Evolutionary conservation across 768 basidiomycete genomes (phyloP).

Genomic region (Pleurotus sapidus): DNA sequence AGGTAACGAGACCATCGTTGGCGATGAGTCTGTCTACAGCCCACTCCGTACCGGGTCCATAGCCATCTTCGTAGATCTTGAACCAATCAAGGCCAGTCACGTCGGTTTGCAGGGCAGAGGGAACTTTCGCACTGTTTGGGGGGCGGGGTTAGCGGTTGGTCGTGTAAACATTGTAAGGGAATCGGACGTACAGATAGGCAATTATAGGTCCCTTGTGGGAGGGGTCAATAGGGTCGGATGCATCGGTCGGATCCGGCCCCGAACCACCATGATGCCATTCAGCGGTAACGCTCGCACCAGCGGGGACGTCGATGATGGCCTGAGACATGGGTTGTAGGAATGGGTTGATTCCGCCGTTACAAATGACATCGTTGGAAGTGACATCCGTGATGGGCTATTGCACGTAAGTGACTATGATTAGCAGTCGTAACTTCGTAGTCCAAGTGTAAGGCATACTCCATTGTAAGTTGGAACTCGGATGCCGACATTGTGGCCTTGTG

Average conservation of each 20-base stretch:
- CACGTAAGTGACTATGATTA: not conserved
- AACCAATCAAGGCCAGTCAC: slow-evolving; percentile 44
- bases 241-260: slow-evolving; percentile 37
- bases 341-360: slow-evolving; percentile 60
- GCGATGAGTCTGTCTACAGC: slow-evolving; percentile 35
- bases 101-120: slow-evolving; percentile 12
- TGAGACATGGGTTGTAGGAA: slow-evolving; percentile 45
- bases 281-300: slow-evolving; percentile 49
- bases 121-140: slow-evolving; percentile 37
- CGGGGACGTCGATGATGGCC: slow-evolving; percentile 44
- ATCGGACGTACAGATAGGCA: slow-evolving; percentile 41
- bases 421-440: not conserved
- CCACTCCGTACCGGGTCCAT: slow-evolving; percentile 27
- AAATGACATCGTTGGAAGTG: slow-evolving; percentile 52
- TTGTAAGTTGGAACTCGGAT: slow-evolving; percentile 44
- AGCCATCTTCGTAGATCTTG: slow-evolving; percentile 40
- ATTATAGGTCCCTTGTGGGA: slow-evolving; percentile 53
- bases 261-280: slow-evolving; percentile 50
- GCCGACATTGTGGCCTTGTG: slow-evolving; percentile 37
- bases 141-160: not conserved
- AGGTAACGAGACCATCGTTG: slow-evolving; percentile 38
- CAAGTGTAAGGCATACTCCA: slow-evolving; percentile 25
- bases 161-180: not conserved
- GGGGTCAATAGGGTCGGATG: slow-evolving; percentile 46
- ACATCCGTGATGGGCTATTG: slow-evolving; percentile 54